phyloP scores from a whole-genome alignment of 257 asterid species.

The Solanum appendiculatum region DNA sequence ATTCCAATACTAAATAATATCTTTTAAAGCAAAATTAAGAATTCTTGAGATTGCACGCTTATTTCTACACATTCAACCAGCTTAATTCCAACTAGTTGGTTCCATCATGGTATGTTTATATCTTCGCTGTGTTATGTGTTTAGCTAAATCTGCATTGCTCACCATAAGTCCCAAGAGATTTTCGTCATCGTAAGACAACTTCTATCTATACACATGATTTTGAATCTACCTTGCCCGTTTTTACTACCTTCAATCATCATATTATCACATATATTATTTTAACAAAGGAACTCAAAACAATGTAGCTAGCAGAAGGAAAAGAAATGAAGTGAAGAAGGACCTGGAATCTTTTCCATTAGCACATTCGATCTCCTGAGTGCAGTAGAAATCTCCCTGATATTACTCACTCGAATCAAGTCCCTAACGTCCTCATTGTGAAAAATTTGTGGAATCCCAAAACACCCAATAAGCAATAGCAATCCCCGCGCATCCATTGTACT shows the following conservation, averaged over 20 bases:
- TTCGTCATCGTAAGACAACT: neutral
- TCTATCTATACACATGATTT: neutral
- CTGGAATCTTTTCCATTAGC: constrained; percentile 53
- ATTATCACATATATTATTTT: neutral
- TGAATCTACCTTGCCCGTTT: neutral
- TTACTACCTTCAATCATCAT: neutral
- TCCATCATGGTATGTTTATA: neutral
- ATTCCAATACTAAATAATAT: neutral
- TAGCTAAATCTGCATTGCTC: neutral
- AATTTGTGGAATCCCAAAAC: constrained; percentile 50
- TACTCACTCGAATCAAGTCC: constrained; percentile 48
- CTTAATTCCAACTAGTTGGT: neutral
- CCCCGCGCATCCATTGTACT: constrained; percentile 69
- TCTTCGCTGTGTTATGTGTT: neutral
- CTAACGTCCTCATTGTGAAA: constrained; percentile 49
- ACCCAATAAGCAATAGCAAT: constrained; percentile 54
- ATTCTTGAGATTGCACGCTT: neutral
- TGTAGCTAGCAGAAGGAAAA: neutral
- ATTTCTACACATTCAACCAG: neutral
- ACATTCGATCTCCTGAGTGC: constrained; percentile 40
- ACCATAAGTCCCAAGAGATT: neutral
- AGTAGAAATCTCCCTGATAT: constrained; percentile 47
- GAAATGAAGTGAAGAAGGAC: constrained; percentile 5
- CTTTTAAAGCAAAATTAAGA: neutral
- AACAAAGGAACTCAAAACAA: neutral